Evolutionary conservation across 176 grass and related monocot genomes (phyloP).

Genomic region (Triticum urartu): DNA sequence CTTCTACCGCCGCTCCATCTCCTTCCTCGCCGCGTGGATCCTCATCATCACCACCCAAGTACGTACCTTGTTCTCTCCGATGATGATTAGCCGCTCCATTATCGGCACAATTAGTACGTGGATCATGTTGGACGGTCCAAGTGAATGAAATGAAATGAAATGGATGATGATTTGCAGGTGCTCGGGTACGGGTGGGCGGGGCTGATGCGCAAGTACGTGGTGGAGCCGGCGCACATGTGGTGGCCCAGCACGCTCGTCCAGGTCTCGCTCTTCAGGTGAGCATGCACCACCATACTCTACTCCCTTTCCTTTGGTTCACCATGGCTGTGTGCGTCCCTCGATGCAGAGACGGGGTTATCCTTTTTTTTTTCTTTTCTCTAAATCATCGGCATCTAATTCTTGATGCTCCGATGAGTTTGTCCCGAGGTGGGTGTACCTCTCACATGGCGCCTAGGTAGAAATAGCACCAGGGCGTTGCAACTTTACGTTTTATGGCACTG

Average conservation of each 20-base stretch:
- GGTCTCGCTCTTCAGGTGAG: conserved; percentile 88
- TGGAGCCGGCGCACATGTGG: conserved; percentile 95
- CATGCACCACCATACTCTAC: too few species aligned
- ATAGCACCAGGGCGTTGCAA: too few species aligned
- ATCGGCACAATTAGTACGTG: too few species aligned
- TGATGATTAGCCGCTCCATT: neutral
- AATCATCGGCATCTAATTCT: neutral
- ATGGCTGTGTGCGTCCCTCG: too few species aligned
- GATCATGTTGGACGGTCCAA: too few species aligned
- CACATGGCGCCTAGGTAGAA: neutral
- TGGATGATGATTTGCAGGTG: too few species aligned
- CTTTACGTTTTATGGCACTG: too few species aligned
- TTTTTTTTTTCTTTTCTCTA: neutral
- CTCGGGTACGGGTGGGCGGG: conserved; percentile 93
- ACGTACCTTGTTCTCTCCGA: neutral
- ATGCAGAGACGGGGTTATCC: too few species aligned
- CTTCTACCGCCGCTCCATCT: conserved; percentile 68
- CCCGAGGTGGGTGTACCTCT: neutral
- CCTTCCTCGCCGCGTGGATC: conserved; percentile 64
- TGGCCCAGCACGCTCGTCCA: conserved; percentile 89
- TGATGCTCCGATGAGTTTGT: neutral
- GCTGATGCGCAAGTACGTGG: conserved; percentile 84
- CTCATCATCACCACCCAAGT: conserved; percentile 93
- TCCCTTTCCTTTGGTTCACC: too few species aligned
- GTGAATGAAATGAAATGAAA: too few species aligned